Evolutionary conservation across 768 basidiomycete genomes (phyloP).

Genomic region (Mrakia blollopis): DNA sequence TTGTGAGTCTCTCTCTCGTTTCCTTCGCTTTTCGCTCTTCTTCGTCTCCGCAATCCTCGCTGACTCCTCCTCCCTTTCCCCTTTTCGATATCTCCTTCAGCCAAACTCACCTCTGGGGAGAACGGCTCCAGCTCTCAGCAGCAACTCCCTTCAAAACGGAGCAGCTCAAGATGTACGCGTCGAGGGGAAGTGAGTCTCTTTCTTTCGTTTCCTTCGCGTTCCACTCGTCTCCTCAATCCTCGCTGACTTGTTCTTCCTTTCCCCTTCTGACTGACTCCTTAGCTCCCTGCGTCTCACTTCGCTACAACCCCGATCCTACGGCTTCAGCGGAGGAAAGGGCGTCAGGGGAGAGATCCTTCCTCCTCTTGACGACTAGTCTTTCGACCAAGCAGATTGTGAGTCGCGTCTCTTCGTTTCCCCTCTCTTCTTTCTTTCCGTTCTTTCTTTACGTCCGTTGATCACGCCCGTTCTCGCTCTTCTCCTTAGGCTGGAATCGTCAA

Average conservation of each 20-base stretch:
- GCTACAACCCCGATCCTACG: not conserved
- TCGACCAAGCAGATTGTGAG: constrained; percentile 8
- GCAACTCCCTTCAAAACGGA: not conserved
- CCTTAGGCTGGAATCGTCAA: constrained; percentile 1
- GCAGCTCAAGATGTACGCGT: not conserved
- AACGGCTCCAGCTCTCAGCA: not conserved
- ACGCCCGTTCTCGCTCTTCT: not conserved
- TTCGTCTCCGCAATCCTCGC: too few relatives aligned
- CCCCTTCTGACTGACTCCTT: too few relatives aligned
- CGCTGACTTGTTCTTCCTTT: too few relatives aligned
- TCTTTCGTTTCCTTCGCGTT: too few relatives aligned
- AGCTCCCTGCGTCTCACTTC: not conserved
- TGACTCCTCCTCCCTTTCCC: not conserved
- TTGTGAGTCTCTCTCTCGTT: not conserved
- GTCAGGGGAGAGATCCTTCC: not conserved
- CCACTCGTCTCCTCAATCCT: too few relatives aligned
- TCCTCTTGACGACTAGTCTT: not conserved
- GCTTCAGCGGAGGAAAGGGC: not conserved
- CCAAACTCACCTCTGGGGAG: not conserved
- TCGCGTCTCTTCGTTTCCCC: not conserved
- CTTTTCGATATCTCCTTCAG: not conserved
- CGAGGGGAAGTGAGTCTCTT: too few relatives aligned
- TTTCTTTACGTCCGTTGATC: not conserved
- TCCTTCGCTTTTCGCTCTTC: not conserved
- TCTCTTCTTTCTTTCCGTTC: not conserved